Conservation (phyloP, 2,329 filamentous ascomycete species). For the Knufia petricola region DNA sequence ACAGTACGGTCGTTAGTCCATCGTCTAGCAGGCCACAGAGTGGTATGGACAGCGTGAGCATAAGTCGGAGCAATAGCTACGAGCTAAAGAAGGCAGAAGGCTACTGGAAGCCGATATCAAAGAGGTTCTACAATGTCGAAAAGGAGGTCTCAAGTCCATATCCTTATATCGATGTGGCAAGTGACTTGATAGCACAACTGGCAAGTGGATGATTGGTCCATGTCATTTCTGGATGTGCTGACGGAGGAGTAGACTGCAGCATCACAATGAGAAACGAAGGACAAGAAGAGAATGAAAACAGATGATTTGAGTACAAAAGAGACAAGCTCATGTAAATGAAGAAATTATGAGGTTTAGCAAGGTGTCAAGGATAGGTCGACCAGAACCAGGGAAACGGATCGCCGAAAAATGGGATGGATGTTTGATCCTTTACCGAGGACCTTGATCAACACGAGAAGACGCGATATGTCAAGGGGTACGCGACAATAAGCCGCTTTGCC, state of each 20-base stretch:
- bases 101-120: slow-evolving; percentile 43
- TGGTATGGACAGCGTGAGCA: slow-evolving; percentile 30
- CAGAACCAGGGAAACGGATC: neutral
- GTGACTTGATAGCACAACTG: slow-evolving; percentile 83
- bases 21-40: slow-evolving; percentile 35
- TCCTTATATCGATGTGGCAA: slow-evolving; percentile 89
- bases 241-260: neutral
- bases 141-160: slow-evolving; percentile 94
- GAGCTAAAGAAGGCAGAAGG: slow-evolving; percentile 31
- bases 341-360: slow-evolving; percentile 6
- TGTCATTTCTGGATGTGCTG: neutral
- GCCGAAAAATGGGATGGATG: neutral
- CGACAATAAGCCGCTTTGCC: neutral
- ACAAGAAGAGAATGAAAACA: neutral
- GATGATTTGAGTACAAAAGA: neutral
- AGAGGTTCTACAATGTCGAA: slow-evolving; percentile 56
- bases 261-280: neutral
- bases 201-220: slow-evolving; percentile 36
- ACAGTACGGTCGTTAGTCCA: slow-evolving; percentile 37
- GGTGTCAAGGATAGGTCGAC: slow-evolving; percentile 6
- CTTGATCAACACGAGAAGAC: too few species aligned
- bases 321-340: neutral
- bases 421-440: too few species aligned
- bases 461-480: neutral
- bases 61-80: slow-evolving; percentile 14